Evolutionary conservation across 352 stramenopile species (phyloP).

Genomic region (Bremia lactucae): DNA sequence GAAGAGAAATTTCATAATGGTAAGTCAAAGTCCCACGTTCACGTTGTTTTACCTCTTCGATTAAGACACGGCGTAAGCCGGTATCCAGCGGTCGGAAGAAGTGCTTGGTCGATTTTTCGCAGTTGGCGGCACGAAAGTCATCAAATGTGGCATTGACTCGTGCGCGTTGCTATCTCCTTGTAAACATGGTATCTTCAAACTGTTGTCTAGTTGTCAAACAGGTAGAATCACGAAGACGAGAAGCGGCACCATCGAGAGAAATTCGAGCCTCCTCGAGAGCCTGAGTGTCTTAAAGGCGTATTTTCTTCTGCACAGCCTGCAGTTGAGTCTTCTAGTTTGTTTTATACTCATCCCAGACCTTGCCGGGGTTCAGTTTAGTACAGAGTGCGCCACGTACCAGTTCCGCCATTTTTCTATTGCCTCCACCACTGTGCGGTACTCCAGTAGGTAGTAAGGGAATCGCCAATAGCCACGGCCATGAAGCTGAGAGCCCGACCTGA

Average conservation of each 20-base stretch:
- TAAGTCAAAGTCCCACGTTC: neutral
- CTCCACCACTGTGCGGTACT: neutral
- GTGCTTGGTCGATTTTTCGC: neutral
- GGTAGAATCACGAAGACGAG: neutral
- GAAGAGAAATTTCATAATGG: neutral
- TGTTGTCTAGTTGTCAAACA: neutral
- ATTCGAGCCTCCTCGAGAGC: no score
- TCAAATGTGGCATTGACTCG: neutral
- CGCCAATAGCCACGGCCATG: neutral
- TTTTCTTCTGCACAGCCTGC: neutral
- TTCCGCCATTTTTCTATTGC: neutral
- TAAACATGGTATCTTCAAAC: neutral
- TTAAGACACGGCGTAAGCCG: neutral
- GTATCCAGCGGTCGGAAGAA: neutral
- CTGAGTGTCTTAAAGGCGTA: neutral
- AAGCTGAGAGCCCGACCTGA: neutral
- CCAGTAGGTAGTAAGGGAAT: no score
- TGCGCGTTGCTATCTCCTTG: neutral
- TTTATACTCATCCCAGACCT: neutral
- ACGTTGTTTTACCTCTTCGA: neutral
- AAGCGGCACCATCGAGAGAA: neutral
- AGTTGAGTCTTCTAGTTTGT: neutral
- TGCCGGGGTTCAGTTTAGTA: neutral
- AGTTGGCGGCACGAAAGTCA: neutral
- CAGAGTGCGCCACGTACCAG: neutral